Base-by-base conservation (phyloP, 2,329 filamentous ascomycete species). In the Aspergillus viridinutans region DNA sequence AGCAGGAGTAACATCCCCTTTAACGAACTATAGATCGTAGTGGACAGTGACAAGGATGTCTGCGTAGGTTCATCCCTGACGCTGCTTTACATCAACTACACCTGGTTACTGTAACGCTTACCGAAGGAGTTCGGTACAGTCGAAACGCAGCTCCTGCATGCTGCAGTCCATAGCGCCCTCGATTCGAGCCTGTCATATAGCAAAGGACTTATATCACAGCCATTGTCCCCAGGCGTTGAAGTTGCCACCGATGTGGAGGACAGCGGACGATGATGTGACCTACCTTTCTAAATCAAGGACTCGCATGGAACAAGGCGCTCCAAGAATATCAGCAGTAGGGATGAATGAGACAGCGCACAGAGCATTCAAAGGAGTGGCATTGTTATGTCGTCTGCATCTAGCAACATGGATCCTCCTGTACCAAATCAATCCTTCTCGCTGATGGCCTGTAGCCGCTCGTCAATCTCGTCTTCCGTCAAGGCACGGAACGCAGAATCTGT, bases 371-470 rank as follows among this genome's bases (percentile, higher is more conserved):
- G 38, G 57, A 59, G 47, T 61, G 55, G 54, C 58, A 61, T 65
- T 62, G 58, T 61, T 62, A 47, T 59, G 57, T 64, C 58, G 50
- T 65, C 60, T 58, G 58, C 55, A 59, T 65, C 64, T 62, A 64
- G 54, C 52, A 57, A 56, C 51, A 61, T 60, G 59, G 55, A 57
- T 58, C 54, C 54, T 58, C 53, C 61, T 56, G 43, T 42, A 32
- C 52, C 45, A 58, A 56, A 54, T 86, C 84, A 99, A 79, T 99
- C 94, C 85, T 97, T 97, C 83, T 99, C 94, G 58, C 92, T 92
- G 76, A 99, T 99, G 56, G 93, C 92, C 79, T 97, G 92, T 80
- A 99, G 85, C 77, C 94, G 86, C 79, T 97, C 94, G 71, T 99
- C 94, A 75, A 99, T 97, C 85, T 99, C 93, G 38, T 97, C 92